Conservation (phyloP, 768 basidiomycete genomes). For the Hydnomerulius pinastri region DNA sequence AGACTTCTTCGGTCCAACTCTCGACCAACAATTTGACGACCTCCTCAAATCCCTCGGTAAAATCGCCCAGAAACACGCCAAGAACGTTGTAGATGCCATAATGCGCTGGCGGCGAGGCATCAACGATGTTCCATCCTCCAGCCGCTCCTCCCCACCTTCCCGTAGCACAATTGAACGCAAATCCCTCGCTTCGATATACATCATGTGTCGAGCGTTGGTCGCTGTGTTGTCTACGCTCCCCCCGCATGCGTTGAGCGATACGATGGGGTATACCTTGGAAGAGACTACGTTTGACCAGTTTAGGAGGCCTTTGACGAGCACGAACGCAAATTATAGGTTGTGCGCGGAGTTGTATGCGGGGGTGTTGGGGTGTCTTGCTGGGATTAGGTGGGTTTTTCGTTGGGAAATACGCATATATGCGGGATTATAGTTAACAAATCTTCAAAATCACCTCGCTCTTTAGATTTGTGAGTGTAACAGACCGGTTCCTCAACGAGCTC, state of each 20-base stretch:
- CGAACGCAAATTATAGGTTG: conserved; percentile 73
- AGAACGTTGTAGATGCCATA: conserved; percentile 83
- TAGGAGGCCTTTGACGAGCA: conserved; percentile 58
- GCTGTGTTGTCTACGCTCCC: conserved; percentile 71
- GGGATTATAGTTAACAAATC: background rate
- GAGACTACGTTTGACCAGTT: conserved; percentile 89
- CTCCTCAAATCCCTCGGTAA: conserved; percentile 81
- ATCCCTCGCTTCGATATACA: conserved; percentile 82
- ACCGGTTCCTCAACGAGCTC: conserved; percentile 83
- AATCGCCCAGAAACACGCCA: conserved; percentile 82
- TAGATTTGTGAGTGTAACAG: conserved; percentile 91
- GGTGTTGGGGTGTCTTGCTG: conserved; percentile 82
- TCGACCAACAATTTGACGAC: conserved; percentile 83
- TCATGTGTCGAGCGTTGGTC: conserved; percentile 87
- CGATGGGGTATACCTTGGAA: conserved; percentile 79
- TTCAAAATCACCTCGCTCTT: background rate
- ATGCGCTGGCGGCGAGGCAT: conserved; percentile 86
- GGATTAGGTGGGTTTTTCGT: conserved; percentile 67
- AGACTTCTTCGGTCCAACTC: conserved; percentile 66
- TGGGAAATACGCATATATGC: background rate
- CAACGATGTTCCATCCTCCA: conserved; percentile 51
- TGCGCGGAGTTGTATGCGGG: conserved; percentile 84
- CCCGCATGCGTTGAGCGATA: conserved; percentile 77
- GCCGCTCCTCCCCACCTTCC: conserved; percentile 30
- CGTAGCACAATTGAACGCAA: conserved; percentile 61